phyloP scores from a whole-genome alignment of 225 moss, liverwort and hornwort species.

The Rhytidiadelphus loreus region DNA sequence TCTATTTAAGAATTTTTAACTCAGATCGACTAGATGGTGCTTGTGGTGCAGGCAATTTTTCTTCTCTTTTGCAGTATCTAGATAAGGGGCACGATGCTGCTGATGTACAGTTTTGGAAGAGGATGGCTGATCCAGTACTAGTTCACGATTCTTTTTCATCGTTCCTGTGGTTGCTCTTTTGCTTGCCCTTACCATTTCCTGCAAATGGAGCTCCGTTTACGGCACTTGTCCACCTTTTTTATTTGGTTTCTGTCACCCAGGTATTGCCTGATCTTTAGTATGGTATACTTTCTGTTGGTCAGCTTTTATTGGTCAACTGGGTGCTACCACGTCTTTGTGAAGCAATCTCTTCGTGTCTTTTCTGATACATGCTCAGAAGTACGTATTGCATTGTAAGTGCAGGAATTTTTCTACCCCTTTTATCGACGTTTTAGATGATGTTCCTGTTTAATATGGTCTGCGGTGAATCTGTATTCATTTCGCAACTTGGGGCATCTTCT shows the following conservation, averaged over 20 bases:
- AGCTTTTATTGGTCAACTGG: not conserved
- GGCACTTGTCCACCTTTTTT: constrained; percentile 83
- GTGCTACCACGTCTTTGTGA: not conserved
- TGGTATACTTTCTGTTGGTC: not conserved
- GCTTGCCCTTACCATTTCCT: constrained; percentile 80
- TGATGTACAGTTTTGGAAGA: constrained; percentile 96
- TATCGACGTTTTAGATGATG: not conserved
- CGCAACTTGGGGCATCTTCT: not conserved
- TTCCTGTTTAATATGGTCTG: not conserved
- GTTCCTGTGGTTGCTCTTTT: constrained; percentile 83
- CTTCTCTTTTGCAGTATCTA: constrained; percentile 73
- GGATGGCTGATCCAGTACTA: constrained; percentile 81
- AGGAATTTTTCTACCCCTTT: not conserved
- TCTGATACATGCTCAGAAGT: not conserved
- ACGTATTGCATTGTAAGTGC: not conserved
- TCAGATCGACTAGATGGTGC: not conserved
- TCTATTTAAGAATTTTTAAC: not conserved
- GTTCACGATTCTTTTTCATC: constrained; percentile 88
- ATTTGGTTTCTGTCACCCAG: constrained; percentile 77
- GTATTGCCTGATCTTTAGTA: constrained; percentile 21
- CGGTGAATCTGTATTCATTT: not conserved
- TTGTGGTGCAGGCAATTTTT: constrained; percentile 54
- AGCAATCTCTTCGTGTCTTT: not conserved
- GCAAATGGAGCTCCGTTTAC: constrained; percentile 72
- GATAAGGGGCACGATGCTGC: constrained; percentile 79